Conservation (phyloP, 2,329 filamentous ascomycete species). For the Corinectria fuckeliana region DNA sequence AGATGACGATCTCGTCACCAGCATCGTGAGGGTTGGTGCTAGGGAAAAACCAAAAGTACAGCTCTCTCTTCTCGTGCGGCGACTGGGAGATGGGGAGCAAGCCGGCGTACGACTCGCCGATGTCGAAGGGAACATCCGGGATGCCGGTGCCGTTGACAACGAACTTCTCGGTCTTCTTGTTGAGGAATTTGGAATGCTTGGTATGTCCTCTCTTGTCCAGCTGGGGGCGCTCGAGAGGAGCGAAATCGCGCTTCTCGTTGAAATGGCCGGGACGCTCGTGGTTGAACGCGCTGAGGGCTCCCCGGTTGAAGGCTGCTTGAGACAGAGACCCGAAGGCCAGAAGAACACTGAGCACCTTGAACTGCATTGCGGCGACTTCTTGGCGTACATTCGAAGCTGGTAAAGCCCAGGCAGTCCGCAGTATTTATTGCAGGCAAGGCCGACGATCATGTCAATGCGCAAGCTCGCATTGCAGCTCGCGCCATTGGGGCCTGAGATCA, state of each 20-base stretch:
- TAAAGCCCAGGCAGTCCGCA: background rate
- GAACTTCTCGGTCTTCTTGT: conserved; percentile 49
- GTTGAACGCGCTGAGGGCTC: conserved; percentile 30
- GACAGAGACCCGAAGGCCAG: conserved; percentile 32
- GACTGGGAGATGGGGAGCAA: conserved; percentile 61
- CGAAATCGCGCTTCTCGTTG: conserved; percentile 19
- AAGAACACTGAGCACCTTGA: conserved; percentile 29
- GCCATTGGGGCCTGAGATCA: conserved; percentile 13
- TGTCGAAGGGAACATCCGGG: conserved; percentile 73
- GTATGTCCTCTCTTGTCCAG: conserved; percentile 21
- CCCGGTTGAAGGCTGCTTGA: conserved; percentile 33
- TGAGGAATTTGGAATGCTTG: conserved; percentile 32
- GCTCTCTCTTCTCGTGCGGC: conserved; percentile 55
- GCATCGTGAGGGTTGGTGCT: conserved; percentile 56
- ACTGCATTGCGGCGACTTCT: conserved; percentile 22
- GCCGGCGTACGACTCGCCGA: conserved; percentile 71
- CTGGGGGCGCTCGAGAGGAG: background rate
- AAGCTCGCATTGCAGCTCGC: background rate
- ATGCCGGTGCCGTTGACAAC: conserved; percentile 68
- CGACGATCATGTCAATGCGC: background rate
- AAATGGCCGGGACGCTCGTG: conserved; percentile 15
- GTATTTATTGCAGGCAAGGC: background rate
- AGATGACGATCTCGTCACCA: conserved; percentile 67
- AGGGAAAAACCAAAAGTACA: conserved; percentile 74
- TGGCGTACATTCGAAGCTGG: background rate